phyloP scores from a whole-genome alignment of 78 protist genomes.

The Andalucia godoyi region DNA sequence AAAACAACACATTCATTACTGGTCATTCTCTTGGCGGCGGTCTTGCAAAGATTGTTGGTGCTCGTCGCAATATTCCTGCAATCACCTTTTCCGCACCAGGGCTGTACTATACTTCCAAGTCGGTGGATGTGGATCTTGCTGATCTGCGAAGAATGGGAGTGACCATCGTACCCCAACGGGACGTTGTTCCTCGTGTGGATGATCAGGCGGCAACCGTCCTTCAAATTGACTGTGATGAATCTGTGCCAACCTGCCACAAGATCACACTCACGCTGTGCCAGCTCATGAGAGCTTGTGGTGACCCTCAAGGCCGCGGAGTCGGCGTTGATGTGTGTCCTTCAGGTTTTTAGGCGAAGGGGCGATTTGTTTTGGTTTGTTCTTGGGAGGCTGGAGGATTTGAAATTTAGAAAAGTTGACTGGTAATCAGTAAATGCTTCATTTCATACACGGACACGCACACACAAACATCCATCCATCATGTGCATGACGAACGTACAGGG shows the following conservation, averaged over 20 bases:
- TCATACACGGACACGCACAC: too few species aligned
- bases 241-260: background rate
- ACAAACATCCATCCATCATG: too few species aligned
- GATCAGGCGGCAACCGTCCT: background rate
- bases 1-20: background rate
- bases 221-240: background rate
- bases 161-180: background rate
- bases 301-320: too few species aligned
- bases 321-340: too few species aligned
- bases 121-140: background rate
- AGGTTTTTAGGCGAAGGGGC: too few species aligned
- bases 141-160: background rate
- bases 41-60: conserved; percentile 15
- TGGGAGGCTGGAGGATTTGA: too few species aligned
- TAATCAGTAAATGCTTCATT: too few species aligned
- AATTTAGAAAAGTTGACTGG: too few species aligned
- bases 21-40: conserved; percentile 24
- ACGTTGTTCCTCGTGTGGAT: background rate
- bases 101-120: background rate
- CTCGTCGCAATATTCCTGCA: conserved; percentile 1
- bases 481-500: too few species aligned
- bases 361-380: too few species aligned
- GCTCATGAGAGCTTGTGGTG: too few species aligned
- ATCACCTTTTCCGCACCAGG: conserved; percentile 19
- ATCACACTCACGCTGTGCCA: too few species aligned